Evolutionary conservation across 2,329 filamentous ascomycete species (phyloP).

Genomic region (Penicillium sp.): DNA sequence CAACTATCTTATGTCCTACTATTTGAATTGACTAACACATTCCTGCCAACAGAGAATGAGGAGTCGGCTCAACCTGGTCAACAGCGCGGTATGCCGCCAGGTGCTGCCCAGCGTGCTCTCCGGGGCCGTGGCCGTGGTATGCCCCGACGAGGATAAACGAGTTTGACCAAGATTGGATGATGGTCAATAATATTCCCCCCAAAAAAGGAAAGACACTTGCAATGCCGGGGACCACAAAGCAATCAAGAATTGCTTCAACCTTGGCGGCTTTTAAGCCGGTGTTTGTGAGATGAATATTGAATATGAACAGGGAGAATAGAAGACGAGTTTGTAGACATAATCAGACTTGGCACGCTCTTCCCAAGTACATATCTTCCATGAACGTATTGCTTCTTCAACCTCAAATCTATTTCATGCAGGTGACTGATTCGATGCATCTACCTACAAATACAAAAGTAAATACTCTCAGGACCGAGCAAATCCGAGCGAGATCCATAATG

Average conservation of each 20-base stretch:
- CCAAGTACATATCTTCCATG: constrained; percentile 10
- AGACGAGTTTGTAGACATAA: constrained; percentile 13
- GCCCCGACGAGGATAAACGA: constrained; percentile 54
- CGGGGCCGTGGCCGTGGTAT: constrained; percentile 84
- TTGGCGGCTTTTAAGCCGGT: constrained; percentile 11
- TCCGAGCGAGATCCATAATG: background rate
- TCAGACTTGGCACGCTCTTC: constrained; percentile 6
- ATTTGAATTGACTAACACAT: constrained; percentile 17
- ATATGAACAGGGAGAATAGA: constrained; percentile 14
- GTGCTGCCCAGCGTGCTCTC: constrained; percentile 84
- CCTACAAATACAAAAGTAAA: background rate
- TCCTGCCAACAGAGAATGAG: constrained; percentile 66
- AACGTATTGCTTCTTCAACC: background rate
- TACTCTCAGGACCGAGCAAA: background rate
- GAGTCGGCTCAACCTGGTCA: constrained; percentile 85
- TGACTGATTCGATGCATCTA: background rate
- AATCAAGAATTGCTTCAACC: background rate
- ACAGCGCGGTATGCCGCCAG: constrained; percentile 68
- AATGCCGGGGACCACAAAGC: background rate
- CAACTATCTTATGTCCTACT: background rate
- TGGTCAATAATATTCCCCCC: constrained; percentile 15
- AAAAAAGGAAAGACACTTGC: constrained; percentile 14
- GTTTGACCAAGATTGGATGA: constrained; percentile 28
- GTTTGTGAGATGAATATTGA: constrained; percentile 11
- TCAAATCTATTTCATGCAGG: background rate